Base-by-base conservation (phyloP, 129 eudicot species). In the Centella asiatica region DNA sequence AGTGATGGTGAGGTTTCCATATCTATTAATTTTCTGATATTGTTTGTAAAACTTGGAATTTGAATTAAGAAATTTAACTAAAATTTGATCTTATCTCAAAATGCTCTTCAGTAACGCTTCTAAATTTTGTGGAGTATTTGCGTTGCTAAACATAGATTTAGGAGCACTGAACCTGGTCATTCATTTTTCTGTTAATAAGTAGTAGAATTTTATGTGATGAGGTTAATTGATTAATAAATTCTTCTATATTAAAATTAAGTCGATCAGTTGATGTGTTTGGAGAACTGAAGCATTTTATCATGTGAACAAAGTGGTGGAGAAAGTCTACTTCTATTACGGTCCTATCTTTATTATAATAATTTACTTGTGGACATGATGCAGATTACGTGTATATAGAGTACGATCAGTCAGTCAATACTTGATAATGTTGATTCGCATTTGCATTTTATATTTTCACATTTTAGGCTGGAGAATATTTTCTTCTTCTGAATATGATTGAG, bases 1-100 rank as follows among this genome's bases (percentile, higher is more conserved):
- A 26, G 24, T 49, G 50, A 4, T 56, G 79, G 79, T 75, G 40
- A 24, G 33, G 19, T 11, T 59, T 8, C 29, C n/a, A 19, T 36
- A 23, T 4, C 46, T 44, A 24, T 23, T 8, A 52, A 23, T 52
- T 26, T 13, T 37, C 42, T 9, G n/a, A n/a, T n/a, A n/a, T n/a
- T n/a, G n/a, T n/a, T n/a, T n/a, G n/a, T n/a, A n/a, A n/a, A n/a
- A n/a, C n/a, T n/a, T n/a, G n/a, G n/a, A n/a, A n/a, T n/a, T n/a
- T n/a, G n/a, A n/a, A n/a, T n/a, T n/a, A n/a, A n/a, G n/a, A n/a
- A n/a, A n/a, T n/a, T n/a, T n/a, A n/a, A n/a, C n/a, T n/a, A n/a
- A n/a, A n/a, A n/a, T n/a, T n/a, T n/a, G n/a, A n/a, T n/a, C n/a
- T n/a, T n/a, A n/a, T n/a, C n/a, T n/a, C n/a, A n/a, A n/a, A n/a